phyloP scores from a whole-genome alignment of 495 filamentous ascomycete genomes.

The Thermothielavioides terrestris region DNA sequence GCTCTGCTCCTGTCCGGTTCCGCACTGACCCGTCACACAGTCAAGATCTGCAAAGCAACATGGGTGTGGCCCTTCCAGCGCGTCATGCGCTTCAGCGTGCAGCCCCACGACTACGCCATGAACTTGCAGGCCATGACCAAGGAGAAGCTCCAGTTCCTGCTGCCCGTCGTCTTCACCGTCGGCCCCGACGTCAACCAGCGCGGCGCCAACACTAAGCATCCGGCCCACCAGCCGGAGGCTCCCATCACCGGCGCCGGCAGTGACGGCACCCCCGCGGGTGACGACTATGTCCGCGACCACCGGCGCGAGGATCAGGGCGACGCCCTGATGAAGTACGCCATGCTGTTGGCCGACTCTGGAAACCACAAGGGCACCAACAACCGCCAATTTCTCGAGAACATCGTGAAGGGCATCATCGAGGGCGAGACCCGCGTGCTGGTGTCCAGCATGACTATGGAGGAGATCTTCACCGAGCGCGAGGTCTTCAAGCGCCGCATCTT shows the following conservation, averaged over 20 bases:
- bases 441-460: conserved; percentile 76
- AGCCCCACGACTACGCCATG: conserved; percentile 69
- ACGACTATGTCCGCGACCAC: conserved; percentile 10
- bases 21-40: conserved; percentile 17
- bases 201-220: conserved; percentile 29
- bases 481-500: conserved; percentile 72
- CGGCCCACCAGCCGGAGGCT: not conserved
- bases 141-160: conserved; percentile 69
- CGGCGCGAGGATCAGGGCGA: conserved; percentile 38
- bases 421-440: conserved; percentile 75
- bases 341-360: conserved; percentile 57
- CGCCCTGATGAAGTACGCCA: conserved; percentile 67
- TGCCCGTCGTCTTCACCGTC: conserved; percentile 79
- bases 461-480: conserved; percentile 74
- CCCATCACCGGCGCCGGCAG: conserved; percentile 7
- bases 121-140: conserved; percentile 74
- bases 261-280: conserved; percentile 12
- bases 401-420: conserved; percentile 83
- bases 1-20: no score
- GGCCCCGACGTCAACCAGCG: conserved; percentile 59
- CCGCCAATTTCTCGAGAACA: conserved; percentile 66
- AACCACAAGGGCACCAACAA: conserved; percentile 31
- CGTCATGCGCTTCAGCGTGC: conserved; percentile 47
- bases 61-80: conserved; percentile 60
- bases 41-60: conserved; percentile 66